phyloP scores from a whole-genome alignment of 1,139 yeast species.

The Hyphopichia pseudoburtonii region DNA sequence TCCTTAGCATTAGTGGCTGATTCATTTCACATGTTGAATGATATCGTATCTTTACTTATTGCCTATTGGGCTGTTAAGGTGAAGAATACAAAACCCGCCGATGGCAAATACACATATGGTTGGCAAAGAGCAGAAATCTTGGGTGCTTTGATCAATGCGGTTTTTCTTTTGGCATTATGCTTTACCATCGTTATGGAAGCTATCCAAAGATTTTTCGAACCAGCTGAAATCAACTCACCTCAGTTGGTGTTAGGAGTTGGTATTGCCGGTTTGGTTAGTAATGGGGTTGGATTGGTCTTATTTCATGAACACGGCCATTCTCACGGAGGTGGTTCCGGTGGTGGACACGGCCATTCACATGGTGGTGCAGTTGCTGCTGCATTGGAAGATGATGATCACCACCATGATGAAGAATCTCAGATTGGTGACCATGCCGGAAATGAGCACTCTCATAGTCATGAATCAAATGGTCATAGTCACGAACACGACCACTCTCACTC shows the following conservation, averaged over 20 bases:
- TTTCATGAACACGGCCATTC: constrained; percentile 90
- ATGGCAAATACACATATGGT: constrained; percentile 88
- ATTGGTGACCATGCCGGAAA: constrained; percentile 2
- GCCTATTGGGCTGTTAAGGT: constrained; percentile 97
- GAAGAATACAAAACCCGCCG: constrained; percentile 79
- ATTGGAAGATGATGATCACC: constrained; percentile 13
- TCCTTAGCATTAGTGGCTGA: constrained; percentile 93
- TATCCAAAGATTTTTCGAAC: constrained; percentile 79
- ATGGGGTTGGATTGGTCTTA: constrained; percentile 76
- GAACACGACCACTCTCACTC: constrained; percentile 3
- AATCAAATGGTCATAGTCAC: background rate
- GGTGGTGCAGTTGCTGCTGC: constrained; percentile 10
- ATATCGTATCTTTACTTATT: constrained; percentile 81
- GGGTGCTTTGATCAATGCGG: constrained; percentile 93
- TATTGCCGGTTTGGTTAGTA: constrained; percentile 75
- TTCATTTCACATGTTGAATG: constrained; percentile 96
- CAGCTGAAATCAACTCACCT: constrained; percentile 78
- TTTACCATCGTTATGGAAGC: constrained; percentile 93
- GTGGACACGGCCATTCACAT: constrained; percentile 20
- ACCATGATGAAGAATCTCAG: constrained; percentile 38
- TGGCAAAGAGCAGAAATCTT: constrained; percentile 96
- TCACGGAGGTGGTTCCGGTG: constrained; percentile 50
- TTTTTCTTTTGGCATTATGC: constrained; percentile 86
- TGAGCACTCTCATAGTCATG: constrained; percentile 1
- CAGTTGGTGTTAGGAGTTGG: constrained; percentile 81